phyloP scores from a whole-genome alignment of 164 flowering plant genomes.

The Akebia trifoliata region DNA sequence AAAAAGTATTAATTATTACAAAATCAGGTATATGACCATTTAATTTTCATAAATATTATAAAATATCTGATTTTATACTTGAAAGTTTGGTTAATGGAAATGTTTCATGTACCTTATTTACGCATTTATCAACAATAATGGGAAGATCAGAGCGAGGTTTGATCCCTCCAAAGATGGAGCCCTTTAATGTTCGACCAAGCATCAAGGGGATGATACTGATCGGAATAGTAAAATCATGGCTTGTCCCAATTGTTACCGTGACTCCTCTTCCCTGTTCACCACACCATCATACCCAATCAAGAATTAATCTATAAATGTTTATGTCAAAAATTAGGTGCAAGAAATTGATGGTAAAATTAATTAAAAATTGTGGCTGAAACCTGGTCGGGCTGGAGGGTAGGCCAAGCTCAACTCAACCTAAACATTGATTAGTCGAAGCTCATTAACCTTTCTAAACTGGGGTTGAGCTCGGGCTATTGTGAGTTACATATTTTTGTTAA shows the following conservation, averaged over 20 bases:
- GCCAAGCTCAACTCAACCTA: no score
- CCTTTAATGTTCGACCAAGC: constrained; percentile 36
- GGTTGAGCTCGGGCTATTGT: no score
- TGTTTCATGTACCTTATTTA: constrained; percentile 29
- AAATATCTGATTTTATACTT: neutral
- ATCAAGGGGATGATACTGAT: constrained; percentile 16
- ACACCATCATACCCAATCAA: neutral
- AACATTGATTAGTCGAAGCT: no score
- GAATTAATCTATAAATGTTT: no score
- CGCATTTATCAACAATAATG: constrained; percentile 29
- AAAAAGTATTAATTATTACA: no score
- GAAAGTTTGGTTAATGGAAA: neutral
- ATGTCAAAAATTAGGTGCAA: no score
- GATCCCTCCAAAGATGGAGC: constrained; percentile 42
- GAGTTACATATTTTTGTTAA: no score
- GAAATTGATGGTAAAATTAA: no score
- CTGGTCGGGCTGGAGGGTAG: no score
- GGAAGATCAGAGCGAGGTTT: constrained; percentile 40
- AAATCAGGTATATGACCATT: neutral
- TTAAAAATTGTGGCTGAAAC: no score
- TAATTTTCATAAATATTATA: no score
- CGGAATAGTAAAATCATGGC: constrained; percentile 4
- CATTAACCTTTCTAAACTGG: no score
- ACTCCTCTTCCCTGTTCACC: constrained; percentile 34
- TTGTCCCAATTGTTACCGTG: constrained; percentile 27